phyloP scores from a whole-genome alignment of 352 stramenopile species.

The Pythium pyrilobum region DNA sequence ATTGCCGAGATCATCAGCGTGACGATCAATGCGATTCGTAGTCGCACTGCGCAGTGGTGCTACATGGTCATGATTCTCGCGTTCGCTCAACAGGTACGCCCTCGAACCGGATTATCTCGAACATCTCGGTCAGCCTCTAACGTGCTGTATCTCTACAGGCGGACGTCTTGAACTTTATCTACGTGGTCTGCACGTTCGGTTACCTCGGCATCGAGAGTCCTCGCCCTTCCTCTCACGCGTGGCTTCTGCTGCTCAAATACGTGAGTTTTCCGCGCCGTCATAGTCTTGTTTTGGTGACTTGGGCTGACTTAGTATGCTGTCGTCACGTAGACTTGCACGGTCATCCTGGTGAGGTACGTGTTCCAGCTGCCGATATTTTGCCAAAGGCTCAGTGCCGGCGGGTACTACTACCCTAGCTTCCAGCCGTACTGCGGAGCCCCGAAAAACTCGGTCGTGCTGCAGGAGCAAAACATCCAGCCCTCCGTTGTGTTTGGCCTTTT shows the following conservation, averaged over 20 bases:
- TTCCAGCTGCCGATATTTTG: conserved; percentile 87
- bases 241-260: conserved; percentile 77
- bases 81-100: conserved; percentile 74
- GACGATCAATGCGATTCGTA: conserved; percentile 59
- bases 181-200: conserved; percentile 59
- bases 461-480: conserved; percentile 64
- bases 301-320: not conserved
- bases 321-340: conserved; percentile 23
- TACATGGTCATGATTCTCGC: conserved; percentile 59
- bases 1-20: conserved; percentile 52
- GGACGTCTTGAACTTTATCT: conserved; percentile 77
- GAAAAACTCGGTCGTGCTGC: conserved; percentile 23
- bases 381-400: conserved; percentile 40
- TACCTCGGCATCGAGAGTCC: conserved; percentile 76
- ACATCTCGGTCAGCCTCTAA: not conserved
- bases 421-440: conserved; percentile 63
- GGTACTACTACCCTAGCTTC: conserved; percentile 72
- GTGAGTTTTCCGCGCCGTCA: conserved; percentile 29
- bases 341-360: conserved; percentile 55
- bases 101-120: too few species aligned
- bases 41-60: conserved; percentile 51
- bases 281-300: conserved; percentile 10
- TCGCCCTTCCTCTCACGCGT: conserved; percentile 48
- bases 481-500: conserved; percentile 81
- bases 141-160: conserved; percentile 28